Evolutionary conservation across 768 basidiomycete genomes (phyloP).

Genomic region (Hemileccinum impolitum): DNA sequence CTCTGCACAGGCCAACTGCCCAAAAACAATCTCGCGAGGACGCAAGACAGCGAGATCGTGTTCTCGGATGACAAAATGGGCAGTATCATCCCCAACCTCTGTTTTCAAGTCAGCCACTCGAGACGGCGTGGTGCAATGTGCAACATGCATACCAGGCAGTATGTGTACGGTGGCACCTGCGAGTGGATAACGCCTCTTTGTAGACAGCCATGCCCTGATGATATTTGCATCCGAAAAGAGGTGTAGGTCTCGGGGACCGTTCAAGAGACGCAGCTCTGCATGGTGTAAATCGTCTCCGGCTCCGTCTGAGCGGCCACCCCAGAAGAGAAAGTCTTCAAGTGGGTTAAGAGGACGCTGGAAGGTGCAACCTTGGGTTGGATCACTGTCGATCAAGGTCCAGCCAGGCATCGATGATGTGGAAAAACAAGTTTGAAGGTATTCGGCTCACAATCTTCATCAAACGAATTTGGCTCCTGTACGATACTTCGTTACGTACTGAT

Average conservation of each 20-base stretch:
- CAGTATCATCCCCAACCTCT: not conserved
- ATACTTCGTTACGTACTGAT: too few species aligned
- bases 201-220: not conserved
- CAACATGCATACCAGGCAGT: not conserved
- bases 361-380: not conserved
- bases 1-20: slow-evolving; percentile 29
- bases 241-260: too few species aligned
- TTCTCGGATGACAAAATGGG: slow-evolving; percentile 41
- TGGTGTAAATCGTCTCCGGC: too few species aligned
- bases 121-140: not conserved
- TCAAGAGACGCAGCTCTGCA: too few species aligned
- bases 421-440: too few species aligned
- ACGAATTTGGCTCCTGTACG: too few species aligned
- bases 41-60: slow-evolving; percentile 28
- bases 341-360: not conserved
- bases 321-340: too few species aligned
- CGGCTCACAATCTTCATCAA: too few species aligned
- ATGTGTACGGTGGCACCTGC: not conserved
- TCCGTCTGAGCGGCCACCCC: too few species aligned
- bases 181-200: slow-evolving; percentile 2
- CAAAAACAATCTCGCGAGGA: slow-evolving; percentile 39
- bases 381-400: not conserved
- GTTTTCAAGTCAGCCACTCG: not conserved
- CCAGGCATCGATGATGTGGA: not conserved
- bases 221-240: not conserved